These are phyloP conservation scores for Penicillium crystallinum DNA, from an alignment of 495 filamentous ascomycete species.

Conservation along the genomic window DNA sequence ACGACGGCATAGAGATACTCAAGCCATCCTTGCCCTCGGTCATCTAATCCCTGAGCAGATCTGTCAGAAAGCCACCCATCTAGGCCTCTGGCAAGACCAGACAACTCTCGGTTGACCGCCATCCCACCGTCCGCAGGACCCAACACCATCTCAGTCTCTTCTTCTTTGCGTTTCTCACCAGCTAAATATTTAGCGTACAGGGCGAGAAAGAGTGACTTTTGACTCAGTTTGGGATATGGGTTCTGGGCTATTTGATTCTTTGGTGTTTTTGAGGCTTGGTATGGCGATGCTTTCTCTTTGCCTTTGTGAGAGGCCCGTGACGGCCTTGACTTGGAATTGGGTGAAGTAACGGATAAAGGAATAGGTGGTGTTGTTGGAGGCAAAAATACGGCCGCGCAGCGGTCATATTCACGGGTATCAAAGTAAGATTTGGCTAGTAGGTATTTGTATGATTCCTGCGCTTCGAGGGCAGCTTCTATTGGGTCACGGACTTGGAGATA, in stretches of 20 bases:
- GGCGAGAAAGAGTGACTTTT: conserved; percentile 87
- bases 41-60: conserved; percentile 50
- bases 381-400: conserved; percentile 86
- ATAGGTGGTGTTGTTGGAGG: conserved; percentile 64
- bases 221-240: conserved; percentile 59
- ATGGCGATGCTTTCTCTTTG: conserved; percentile 48
- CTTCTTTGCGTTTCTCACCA: conserved; percentile 92
- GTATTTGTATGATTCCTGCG: conserved; percentile 73
- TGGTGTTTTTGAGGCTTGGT: conserved; percentile 21
- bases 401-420: conserved; percentile 92
- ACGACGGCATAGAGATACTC: conserved; percentile 93
- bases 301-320: conserved; percentile 44
- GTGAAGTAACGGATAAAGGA: conserved; percentile 46
- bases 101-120: conserved; percentile 77
- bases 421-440: conserved; percentile 93
- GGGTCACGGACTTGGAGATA: conserved; percentile 50
- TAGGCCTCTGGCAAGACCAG: conserved; percentile 65
- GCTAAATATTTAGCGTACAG: conserved; percentile 89
- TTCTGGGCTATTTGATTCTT: conserved; percentile 29
- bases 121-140: conserved; percentile 84
- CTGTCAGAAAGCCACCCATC: conserved; percentile 70
- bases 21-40: conserved; percentile 83
- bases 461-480: conserved; percentile 70
- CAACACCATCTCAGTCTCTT: conserved; percentile 96
- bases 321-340: conserved; percentile 37